Conservation (phyloP, 345 rosid genomes). For the Salix brachista region DNA sequence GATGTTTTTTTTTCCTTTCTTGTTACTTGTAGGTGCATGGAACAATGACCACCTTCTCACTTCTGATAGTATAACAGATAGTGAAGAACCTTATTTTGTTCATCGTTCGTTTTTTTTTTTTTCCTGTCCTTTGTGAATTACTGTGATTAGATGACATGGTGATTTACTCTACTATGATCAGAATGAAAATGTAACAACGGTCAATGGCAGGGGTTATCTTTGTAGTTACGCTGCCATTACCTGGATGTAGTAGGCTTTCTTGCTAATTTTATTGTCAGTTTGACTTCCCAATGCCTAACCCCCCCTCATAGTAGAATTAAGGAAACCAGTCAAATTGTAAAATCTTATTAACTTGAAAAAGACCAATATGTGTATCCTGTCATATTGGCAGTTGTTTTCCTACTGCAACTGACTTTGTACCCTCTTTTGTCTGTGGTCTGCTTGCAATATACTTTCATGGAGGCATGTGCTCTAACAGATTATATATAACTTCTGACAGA, state of each 20-base stretch:
- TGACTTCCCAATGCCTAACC: slow-evolving; percentile 32
- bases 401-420: not conserved
- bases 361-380: not conserved
- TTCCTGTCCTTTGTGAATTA: slow-evolving; percentile 38
- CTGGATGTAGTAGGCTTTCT: slow-evolving; percentile 37
- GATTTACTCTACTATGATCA: slow-evolving; percentile 34
- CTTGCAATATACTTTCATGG: not conserved
- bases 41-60: slow-evolving; percentile 19
- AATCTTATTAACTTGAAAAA: not conserved
- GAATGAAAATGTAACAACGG: slow-evolving; percentile 41
- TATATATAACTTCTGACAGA: not conserved
- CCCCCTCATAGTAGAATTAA: slow-evolving; percentile 19
- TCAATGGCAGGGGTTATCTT: slow-evolving; percentile 39
- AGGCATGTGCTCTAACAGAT: not conserved
- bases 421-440: not conserved
- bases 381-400: not conserved
- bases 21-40: slow-evolving; percentile 44
- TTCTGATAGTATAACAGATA: slow-evolving; percentile 45
- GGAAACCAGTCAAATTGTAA: slow-evolving; percentile 30
- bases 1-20: not conserved
- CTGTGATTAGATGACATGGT: slow-evolving; percentile 38
- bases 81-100: slow-evolving; percentile 29
- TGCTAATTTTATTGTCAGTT: slow-evolving; percentile 22
- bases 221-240: slow-evolving; percentile 48
- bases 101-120: slow-evolving; percentile 18